phyloP scores from a whole-genome alignment of 2,329 filamentous ascomycete species.

The Pyrenochaeta sp. region DNA sequence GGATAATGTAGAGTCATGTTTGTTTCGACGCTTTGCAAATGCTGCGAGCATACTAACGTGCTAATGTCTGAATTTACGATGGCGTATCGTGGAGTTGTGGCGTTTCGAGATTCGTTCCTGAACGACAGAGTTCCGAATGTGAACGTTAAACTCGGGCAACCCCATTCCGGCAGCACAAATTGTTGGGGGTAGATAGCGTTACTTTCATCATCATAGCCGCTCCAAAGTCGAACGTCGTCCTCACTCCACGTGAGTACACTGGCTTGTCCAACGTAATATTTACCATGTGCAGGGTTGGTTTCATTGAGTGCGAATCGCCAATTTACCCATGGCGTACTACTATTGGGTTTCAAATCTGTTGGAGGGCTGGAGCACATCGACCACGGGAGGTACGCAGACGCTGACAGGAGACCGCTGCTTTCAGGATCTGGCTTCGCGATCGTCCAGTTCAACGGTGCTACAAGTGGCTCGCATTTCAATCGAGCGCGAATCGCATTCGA shows the following conservation, averaged over 20 bases:
- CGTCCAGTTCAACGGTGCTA: not conserved
- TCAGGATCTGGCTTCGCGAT: not conserved
- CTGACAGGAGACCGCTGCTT: not conserved
- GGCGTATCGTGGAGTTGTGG: not conserved
- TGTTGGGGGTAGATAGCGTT: too few relatives aligned
- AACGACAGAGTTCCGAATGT: not conserved
- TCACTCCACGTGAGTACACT: constrained; percentile 2
- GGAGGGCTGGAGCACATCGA: constrained; percentile 5
- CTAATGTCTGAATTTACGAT: not conserved
- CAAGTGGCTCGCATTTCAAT: not conserved
- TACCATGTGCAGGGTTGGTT: not conserved
- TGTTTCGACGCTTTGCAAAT: not conserved
- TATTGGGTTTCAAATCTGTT: not conserved
- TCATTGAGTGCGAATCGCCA: not conserved
- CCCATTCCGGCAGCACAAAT: constrained; percentile 2
- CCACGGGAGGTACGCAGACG: not conserved
- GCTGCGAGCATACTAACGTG: constrained; percentile 1
- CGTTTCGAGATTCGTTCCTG: not conserved
- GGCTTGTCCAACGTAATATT: not conserved
- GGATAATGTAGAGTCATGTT: constrained; percentile 2
- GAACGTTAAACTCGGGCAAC: constrained; percentile 3
- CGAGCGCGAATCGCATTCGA: not conserved
- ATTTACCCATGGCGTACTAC: not conserved
- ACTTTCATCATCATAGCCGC: too few relatives aligned
- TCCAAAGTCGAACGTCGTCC: too few relatives aligned